Evolutionary conservation across 2,329 filamentous ascomycete species (phyloP), one percentile per base, ranked within the genome.

Genomic region (Talaromyces amestolkiae): DNA sequence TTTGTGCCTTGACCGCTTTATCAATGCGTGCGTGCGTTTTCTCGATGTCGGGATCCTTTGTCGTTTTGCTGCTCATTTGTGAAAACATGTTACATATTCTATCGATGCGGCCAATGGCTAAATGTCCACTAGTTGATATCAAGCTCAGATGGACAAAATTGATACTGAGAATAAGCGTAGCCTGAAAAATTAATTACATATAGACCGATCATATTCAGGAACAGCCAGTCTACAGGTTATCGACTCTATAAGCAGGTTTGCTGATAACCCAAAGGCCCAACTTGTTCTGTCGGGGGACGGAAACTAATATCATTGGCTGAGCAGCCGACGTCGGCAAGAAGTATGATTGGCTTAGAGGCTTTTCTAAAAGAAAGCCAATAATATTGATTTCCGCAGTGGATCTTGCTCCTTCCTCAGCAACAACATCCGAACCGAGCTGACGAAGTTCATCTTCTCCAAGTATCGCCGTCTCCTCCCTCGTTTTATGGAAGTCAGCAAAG

Each of bases 1-100:
- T 76, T 72, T 0, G 78, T 81, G 1, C 80, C 80, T 0, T 73
- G 74, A 17, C 80, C 80, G 49, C 71, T 65, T 54, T 74, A 77
- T 31, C 3, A 31, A 31, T 19, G 59, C n/a, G 17, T 56, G 45
- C 7, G 33, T 56, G 45, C 7, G 33, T 27, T 56, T 53, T 56
- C 27, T 68, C 59, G 11, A 41, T 43, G n/a, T 58, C 41, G 53
- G 17, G 4, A 59, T 56, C n/a, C 17, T 15, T n/a, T 5, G 15
- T 35, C 9, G 22, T 58, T 31, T 60, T 19, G 33, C 9, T 31
- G 35, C n/a, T 27, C 9, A 3, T 43, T 10, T 24, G 24, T 27
- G 27, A 56, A 33, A 24, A 47, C 56, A 47, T 65, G 3, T 39
- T 51, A 31, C 33, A 19, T 31, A 11, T n/a, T 33, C 3, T 31